Conservation (phyloP, 768 basidiomycete genomes). For the Psilocybe sp. region DNA sequence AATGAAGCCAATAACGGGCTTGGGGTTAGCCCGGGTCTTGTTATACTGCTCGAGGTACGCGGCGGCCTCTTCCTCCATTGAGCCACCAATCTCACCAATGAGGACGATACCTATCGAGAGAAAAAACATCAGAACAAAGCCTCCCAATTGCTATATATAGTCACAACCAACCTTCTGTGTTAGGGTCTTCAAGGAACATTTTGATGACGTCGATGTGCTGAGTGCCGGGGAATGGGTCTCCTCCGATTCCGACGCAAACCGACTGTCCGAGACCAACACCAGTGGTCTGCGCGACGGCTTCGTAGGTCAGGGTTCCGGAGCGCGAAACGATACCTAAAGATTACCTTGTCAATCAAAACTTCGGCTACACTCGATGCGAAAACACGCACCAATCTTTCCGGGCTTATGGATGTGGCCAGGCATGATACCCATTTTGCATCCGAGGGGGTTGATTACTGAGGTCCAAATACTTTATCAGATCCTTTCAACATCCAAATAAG, state of each 20-base stretch:
- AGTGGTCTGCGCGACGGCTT: constrained; percentile 97
- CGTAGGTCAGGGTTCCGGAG: constrained; percentile 95
- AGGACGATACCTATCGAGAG: constrained; percentile 77
- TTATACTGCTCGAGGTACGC: constrained; percentile 94
- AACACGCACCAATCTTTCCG: constrained; percentile 81
- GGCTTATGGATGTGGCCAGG: constrained; percentile 97
- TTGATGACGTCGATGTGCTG: constrained; percentile 95
- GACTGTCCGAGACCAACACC: constrained; percentile 95
- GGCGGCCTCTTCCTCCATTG: constrained; percentile 99
- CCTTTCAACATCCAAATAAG: not conserved
- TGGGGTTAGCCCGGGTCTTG: constrained; percentile 80
- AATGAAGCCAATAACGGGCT: constrained; percentile 97
- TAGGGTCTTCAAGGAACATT: constrained; percentile 91
- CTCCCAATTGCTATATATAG: not conserved
- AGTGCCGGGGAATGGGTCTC: constrained; percentile 95
- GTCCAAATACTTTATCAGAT: constrained; percentile 1
- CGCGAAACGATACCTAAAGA: constrained; percentile 85
- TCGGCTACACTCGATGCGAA: not conserved
- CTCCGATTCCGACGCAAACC: constrained; percentile 95
- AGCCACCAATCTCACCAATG: constrained; percentile 98
- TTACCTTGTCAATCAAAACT: not conserved
- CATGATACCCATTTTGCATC: constrained; percentile 99
- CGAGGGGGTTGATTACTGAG: constrained; percentile 87
- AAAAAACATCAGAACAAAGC: constrained; percentile 5
- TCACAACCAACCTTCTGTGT: constrained; percentile 72